These are phyloP conservation scores for Cyclaneusma minus DNA, from an alignment of 2,329 filamentous ascomycete genomes.

Conservation along the genomic window DNA sequence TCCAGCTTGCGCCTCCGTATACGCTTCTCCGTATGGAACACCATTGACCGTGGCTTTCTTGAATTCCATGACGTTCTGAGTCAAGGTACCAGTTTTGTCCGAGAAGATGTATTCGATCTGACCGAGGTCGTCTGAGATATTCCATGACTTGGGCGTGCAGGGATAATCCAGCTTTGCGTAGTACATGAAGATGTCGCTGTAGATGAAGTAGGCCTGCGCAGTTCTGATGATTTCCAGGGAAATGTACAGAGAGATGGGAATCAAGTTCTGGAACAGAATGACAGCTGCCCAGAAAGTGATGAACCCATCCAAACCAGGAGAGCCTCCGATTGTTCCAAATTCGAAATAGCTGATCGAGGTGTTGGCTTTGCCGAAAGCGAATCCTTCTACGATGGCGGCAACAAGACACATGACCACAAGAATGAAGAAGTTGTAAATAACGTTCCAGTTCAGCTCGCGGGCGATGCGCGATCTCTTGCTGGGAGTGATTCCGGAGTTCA, in stretches of 20 bases:
- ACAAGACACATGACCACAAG: constrained; percentile 81
- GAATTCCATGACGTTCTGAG: constrained; percentile 96
- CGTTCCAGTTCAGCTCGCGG: constrained; percentile 90
- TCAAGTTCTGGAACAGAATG: constrained; percentile 95
- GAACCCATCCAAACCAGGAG: constrained; percentile 66
- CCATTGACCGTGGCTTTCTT: constrained; percentile 97
- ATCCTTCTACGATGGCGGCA: constrained; percentile 70
- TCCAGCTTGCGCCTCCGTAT: constrained; percentile 90
- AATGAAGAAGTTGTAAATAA: constrained; percentile 89
- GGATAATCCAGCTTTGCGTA: constrained; percentile 89
- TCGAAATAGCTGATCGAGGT: constrained; percentile 74
- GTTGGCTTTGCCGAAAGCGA: constrained; percentile 60
- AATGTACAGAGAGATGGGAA: constrained; percentile 96
- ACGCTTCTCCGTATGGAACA: constrained; percentile 91
- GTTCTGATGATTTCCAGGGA: constrained; percentile 91
- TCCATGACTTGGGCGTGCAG: constrained; percentile 96
- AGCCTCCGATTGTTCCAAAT: constrained; percentile 65
- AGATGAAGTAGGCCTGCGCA: constrained; percentile 90
- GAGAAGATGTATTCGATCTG: constrained; percentile 99
- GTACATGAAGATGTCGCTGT: constrained; percentile 93
- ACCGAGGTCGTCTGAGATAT: constrained; percentile 93
- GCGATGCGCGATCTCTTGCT: constrained; percentile 86
- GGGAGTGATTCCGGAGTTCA: constrained; percentile 90
- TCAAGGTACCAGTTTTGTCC: constrained; percentile 81
- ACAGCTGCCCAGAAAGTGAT: constrained; percentile 94